Evolutionary conservation across 2,329 filamentous ascomycete genomes (phyloP).

Genomic region (Colletotrichum echinochloae): DNA sequence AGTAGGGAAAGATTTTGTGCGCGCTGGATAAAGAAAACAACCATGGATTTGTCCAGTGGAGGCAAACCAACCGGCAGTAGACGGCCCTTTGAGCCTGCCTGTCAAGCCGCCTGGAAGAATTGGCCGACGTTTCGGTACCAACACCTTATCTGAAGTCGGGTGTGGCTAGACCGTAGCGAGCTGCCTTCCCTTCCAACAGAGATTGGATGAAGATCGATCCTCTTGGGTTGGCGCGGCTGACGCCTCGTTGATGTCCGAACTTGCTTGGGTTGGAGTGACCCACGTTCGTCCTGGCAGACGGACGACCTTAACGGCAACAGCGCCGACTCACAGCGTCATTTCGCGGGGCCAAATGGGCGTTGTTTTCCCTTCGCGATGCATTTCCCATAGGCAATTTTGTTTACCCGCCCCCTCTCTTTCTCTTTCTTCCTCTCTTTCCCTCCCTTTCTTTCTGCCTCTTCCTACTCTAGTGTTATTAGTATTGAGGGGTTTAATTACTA

Average conservation of each 20-base stretch:
- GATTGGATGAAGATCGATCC: constrained; percentile 11
- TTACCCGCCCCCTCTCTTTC: no score
- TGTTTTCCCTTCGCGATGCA: neutral
- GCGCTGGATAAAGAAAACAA: neutral
- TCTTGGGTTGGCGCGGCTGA: constrained; percentile 4
- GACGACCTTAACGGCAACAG: neutral
- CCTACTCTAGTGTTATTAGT: no score
- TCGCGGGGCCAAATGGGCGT: neutral
- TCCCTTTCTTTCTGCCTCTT: neutral
- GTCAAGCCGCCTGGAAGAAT: constrained; percentile 3
- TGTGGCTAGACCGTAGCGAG: neutral
- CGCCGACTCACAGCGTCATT: neutral
- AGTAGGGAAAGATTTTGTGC: neutral
- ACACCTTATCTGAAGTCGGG: constrained; percentile 19
- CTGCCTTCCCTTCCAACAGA: constrained; percentile 7
- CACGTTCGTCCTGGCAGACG: no score
- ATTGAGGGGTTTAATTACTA: neutral
- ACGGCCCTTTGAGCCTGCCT: neutral
- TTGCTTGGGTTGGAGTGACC: neutral
- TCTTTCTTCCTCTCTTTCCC: no score
- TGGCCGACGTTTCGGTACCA: constrained; percentile 20
- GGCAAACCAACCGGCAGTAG: neutral
- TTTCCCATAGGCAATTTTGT: neutral
- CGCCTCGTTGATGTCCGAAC: constrained; percentile 13
- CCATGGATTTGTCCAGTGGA: neutral